These are phyloP conservation scores for Diaporthe caulivora DNA, from an alignment of 2,329 filamentous ascomycete species.

Conservation along the genomic window DNA sequence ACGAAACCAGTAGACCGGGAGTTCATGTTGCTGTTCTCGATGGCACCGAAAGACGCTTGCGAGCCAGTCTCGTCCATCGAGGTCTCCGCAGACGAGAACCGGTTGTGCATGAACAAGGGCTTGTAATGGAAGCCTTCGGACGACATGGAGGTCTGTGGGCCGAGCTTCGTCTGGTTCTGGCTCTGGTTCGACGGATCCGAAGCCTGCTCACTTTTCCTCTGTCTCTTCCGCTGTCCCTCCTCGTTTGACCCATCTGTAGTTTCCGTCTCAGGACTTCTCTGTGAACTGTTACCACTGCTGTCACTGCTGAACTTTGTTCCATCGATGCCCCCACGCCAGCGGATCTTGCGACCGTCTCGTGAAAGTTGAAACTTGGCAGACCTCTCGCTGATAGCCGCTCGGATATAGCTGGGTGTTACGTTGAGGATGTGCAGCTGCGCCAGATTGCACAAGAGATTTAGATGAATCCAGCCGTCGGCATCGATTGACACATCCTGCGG, in stretches of 20 bases:
- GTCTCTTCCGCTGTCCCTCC: constrained; percentile 58
- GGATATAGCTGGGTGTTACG: constrained; percentile 82
- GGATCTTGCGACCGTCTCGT: constrained; percentile 80
- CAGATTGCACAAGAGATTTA: constrained; percentile 84
- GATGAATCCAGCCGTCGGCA: constrained; percentile 82
- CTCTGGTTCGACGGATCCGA: constrained; percentile 53
- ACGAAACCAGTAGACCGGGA: constrained; percentile 59
- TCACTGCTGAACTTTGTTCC: constrained; percentile 77
- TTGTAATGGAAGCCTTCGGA: constrained; percentile 72
- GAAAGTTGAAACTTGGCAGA: constrained; percentile 85
- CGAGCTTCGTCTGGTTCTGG: constrained; percentile 52
- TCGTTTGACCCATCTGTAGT: constrained; percentile 59
- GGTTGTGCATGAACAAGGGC: constrained; percentile 68
- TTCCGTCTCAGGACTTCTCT: constrained; percentile 62
- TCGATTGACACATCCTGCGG: constrained; percentile 67
- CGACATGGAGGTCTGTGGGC: constrained; percentile 51
- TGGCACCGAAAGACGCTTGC: constrained; percentile 56
- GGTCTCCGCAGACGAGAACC: constrained; percentile 59
- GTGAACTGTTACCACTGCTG: constrained; percentile 63
- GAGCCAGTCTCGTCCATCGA: constrained; percentile 63
- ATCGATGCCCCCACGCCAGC: constrained; percentile 79
- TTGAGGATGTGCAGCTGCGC: constrained; percentile 89
- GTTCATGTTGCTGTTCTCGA: constrained; percentile 62
- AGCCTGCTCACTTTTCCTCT: constrained; percentile 55
- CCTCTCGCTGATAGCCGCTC: constrained; percentile 76